phyloP scores from a whole-genome alignment of 148 eudicot species.

The Vaccinium vitisidaea region DNA sequence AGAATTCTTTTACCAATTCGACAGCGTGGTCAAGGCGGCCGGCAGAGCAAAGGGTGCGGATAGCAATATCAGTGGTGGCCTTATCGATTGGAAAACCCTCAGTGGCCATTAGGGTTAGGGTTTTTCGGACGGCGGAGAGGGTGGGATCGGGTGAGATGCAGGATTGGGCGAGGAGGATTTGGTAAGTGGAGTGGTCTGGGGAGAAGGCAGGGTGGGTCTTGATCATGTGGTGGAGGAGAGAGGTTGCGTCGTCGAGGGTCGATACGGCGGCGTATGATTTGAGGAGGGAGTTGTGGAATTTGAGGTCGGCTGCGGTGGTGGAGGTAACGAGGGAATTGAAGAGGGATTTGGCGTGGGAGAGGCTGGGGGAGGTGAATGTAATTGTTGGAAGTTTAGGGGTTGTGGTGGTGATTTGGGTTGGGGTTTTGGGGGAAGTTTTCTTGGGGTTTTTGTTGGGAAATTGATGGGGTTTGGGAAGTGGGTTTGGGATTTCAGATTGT shows the following conservation, averaged over 20 bases:
- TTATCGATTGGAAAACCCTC: constrained; percentile 56
- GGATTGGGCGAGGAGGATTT: constrained; percentile 45
- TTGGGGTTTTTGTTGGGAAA: constrained; percentile 9
- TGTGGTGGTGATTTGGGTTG: neutral
- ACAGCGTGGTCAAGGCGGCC: constrained; percentile 51
- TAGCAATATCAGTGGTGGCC: constrained; percentile 53
- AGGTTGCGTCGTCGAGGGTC: constrained; percentile 40
- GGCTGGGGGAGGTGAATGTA: constrained; percentile 38
- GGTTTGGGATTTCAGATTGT: constrained; percentile 12
- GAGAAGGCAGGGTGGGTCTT: constrained; percentile 48
- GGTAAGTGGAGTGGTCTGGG: constrained; percentile 65
- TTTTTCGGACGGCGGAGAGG: constrained; percentile 30
- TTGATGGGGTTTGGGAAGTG: constrained; percentile 10
- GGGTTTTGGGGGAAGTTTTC: constrained; percentile 21
- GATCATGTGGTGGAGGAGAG: constrained; percentile 57
- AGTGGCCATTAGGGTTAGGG: constrained; percentile 48
- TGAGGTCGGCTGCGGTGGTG: constrained; percentile 21
- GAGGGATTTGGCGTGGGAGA: constrained; percentile 55
- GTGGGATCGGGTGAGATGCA: constrained; percentile 29
- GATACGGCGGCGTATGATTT: constrained; percentile 54
- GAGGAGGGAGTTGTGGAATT: constrained; percentile 53
- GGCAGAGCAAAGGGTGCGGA: constrained; percentile 51
- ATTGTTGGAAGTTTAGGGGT: constrained; percentile 23
- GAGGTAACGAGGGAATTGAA: constrained; percentile 43
- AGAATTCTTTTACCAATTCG: constrained; percentile 53